Conservation (phyloP, 2,329 filamentous ascomycete species). For the Pyrenophora seminiperda region DNA sequence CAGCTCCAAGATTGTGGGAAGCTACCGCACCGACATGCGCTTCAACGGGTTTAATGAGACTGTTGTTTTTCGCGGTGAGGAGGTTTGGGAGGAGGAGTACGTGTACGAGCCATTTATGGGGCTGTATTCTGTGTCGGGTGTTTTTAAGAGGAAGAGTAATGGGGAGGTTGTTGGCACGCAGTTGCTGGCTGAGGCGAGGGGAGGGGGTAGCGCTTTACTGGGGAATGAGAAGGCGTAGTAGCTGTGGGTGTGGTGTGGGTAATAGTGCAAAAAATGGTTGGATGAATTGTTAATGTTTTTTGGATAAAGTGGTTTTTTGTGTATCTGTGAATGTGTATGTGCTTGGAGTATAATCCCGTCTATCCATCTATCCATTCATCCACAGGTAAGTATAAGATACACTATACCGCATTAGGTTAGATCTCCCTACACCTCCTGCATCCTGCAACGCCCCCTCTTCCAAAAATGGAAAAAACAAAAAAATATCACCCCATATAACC, state of each 20-base stretch:
- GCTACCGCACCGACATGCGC: constrained; percentile 58
- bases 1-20: constrained; percentile 54
- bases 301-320: too few relatives aligned
- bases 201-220: constrained; percentile 60
- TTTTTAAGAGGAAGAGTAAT: constrained; percentile 56
- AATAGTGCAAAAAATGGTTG: too few relatives aligned
- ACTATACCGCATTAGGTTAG: not conserved
- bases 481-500: too few relatives aligned
- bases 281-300: too few relatives aligned
- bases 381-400: too few relatives aligned
- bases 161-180: constrained; percentile 59
- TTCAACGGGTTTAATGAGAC: constrained; percentile 59
- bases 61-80: constrained; percentile 49
- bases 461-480: too few relatives aligned
- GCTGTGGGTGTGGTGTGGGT: too few relatives aligned
- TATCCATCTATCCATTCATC: too few relatives aligned
- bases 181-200: constrained; percentile 59
- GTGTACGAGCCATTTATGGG: constrained; percentile 59
- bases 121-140: constrained; percentile 52
- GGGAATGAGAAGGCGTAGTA: constrained; percentile 33
- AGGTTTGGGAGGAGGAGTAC: constrained; percentile 60
- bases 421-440: too few relatives aligned
- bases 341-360: too few relatives aligned
- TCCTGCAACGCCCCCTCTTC: too few relatives aligned
- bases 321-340: too few relatives aligned